A percentile compares a stretch with the other conserved stretches of the same genome.
Evolutionary conservation across 768 basidiomycete genomes (phyloP).

Genomic region (Gloeopeniophorella convolvens): DNA sequence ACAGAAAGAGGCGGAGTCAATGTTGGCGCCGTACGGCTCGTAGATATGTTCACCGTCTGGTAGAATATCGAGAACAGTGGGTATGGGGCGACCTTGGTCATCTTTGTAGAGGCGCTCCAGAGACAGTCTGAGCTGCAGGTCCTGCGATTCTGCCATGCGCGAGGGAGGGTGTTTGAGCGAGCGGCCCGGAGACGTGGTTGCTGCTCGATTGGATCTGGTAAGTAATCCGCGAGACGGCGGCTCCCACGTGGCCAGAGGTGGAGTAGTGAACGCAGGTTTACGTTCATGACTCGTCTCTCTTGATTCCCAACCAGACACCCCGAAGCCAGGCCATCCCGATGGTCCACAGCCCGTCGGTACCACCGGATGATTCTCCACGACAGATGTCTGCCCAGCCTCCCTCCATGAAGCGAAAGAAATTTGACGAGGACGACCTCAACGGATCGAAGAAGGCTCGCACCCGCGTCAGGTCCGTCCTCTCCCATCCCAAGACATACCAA

Average conservation of each 20-base stretch:
- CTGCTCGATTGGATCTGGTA: neutral
- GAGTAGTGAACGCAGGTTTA: too few species aligned
- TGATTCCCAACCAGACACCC: too few species aligned
- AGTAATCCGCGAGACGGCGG: too few species aligned
- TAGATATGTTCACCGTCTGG: slow-evolving; percentile 62
- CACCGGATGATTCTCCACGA: slow-evolving; percentile 5
- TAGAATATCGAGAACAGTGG: slow-evolving; percentile 59
- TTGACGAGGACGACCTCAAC: slow-evolving; percentile 40
- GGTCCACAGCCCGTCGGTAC: neutral
- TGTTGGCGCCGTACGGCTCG: slow-evolving; percentile 53
- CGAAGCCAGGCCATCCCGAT: neutral
- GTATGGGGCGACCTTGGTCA: slow-evolving; percentile 59
- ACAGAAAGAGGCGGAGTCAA: neutral
- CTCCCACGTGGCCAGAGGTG: too few species aligned
- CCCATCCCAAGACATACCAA: neutral
- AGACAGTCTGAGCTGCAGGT: slow-evolving; percentile 58
- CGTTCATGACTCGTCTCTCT: too few species aligned
- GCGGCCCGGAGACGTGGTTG: too few species aligned
- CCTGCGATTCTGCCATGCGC: slow-evolving; percentile 31
- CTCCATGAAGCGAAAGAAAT: slow-evolving; percentile 53
- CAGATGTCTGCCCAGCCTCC: slow-evolving; percentile 22
- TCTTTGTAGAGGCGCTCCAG: slow-evolving; percentile 80
- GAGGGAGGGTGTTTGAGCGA: too few species aligned
- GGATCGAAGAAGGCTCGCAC: slow-evolving; percentile 61
- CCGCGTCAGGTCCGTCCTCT: slow-evolving; percentile 57